These are phyloP conservation scores for Kitagawia praeruptora DNA, from an alignment of 129 eudicot genomes.

Conservation along the genomic window DNA sequence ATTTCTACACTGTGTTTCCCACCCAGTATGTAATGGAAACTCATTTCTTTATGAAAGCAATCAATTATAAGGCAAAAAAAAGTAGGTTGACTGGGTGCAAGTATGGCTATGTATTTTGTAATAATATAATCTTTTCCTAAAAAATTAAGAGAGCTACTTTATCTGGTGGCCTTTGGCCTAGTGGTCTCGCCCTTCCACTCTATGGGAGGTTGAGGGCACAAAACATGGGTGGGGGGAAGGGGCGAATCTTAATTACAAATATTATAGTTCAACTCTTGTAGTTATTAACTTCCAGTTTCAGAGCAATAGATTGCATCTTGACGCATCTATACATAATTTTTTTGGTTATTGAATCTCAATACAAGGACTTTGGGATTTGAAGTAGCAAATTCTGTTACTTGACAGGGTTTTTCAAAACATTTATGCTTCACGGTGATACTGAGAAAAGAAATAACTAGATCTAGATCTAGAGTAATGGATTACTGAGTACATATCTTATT, in stretches of 20 bases:
- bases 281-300: not conserved
- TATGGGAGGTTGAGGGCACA: not conserved
- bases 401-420: not conserved
- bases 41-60: not conserved
- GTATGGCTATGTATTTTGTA: slow-evolving; percentile 1
- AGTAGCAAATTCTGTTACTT: not conserved
- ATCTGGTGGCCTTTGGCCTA: not conserved
- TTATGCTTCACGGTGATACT: not conserved
- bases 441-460: not conserved
- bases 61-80: not conserved
- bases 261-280: not conserved
- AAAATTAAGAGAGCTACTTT: not conserved
- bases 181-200: not conserved
- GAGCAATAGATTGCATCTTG: not conserved
- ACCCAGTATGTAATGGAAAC: not conserved
- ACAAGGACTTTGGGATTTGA: not conserved
- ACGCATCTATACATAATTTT: not conserved
- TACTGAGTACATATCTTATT: not conserved
- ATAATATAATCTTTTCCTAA: not conserved
- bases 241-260: not conserved
- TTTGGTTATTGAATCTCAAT: not conserved
- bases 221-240: not conserved
- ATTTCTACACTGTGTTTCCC: not conserved
- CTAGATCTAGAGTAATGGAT: not conserved
- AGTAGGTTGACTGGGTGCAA: not conserved